These are phyloP conservation scores for Niebla homalea DNA, from an alignment of 495 filamentous ascomycete genomes.

Conservation along the genomic window DNA sequence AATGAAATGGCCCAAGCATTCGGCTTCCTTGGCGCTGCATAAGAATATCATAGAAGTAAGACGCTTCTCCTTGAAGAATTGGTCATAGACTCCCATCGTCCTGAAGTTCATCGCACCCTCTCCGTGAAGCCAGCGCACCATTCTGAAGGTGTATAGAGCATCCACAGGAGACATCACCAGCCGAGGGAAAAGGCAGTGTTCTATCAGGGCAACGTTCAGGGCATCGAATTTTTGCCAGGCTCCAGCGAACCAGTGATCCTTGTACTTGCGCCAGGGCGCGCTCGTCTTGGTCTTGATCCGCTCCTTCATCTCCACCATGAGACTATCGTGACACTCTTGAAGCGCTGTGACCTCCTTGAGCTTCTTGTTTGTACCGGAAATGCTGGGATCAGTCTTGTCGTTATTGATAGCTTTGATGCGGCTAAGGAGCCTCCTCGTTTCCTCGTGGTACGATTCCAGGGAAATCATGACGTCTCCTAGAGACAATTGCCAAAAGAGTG, in stretches of 20 bases:
- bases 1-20: slow-evolving; percentile 80
- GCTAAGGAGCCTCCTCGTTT: slow-evolving; percentile 48
- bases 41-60: slow-evolving; percentile 71
- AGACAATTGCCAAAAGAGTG: slow-evolving; percentile 85
- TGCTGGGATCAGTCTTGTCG: slow-evolving; percentile 58
- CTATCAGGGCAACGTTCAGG: slow-evolving; percentile 62
- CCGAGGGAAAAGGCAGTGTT: slow-evolving; percentile 82
- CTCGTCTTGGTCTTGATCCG: slow-evolving; percentile 52
- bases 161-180: slow-evolving; percentile 72
- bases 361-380: slow-evolving; percentile 41
- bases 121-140: slow-evolving; percentile 75
- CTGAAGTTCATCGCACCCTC: slow-evolving; percentile 74
- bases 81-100: slow-evolving; percentile 70
- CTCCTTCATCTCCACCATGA: slow-evolving; percentile 56
- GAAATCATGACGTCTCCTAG: slow-evolving; percentile 67
- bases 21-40: slow-evolving; percentile 78
- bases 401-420: slow-evolving; percentile 47
- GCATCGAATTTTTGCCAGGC: slow-evolving; percentile 48
- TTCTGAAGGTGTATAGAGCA: slow-evolving; percentile 70
- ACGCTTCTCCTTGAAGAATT: slow-evolving; percentile 67
- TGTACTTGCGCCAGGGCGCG: slow-evolving; percentile 55
- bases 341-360: slow-evolving; percentile 48
- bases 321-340: slow-evolving; percentile 42
- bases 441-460: slow-evolving; percentile 57
- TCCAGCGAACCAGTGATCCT: slow-evolving; percentile 62